These are phyloP conservation scores for Galeopsis tetrahit DNA, from an alignment of 257 asterid genomes.

Conservation along the genomic window DNA sequence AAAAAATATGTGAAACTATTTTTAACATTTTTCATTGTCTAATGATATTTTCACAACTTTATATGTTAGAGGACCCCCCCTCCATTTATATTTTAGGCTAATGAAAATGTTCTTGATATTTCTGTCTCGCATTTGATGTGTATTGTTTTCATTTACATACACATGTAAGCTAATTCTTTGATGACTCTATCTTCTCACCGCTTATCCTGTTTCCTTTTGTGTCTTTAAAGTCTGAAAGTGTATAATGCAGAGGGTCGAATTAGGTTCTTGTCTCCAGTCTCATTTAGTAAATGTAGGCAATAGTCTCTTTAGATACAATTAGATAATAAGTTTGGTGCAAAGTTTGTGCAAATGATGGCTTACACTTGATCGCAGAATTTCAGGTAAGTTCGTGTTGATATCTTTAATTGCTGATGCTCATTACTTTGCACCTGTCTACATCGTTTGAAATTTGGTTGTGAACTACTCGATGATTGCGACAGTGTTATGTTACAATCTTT, in stretches of 20 bases:
- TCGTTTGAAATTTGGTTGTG: slow-evolving; percentile 4
- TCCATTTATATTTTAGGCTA: background rate
- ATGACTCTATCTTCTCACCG: background rate
- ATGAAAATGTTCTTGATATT: background rate
- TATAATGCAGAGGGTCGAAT: background rate
- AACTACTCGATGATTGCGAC: slow-evolving; percentile 11
- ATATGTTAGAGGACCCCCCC: background rate
- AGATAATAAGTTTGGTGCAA: slow-evolving; percentile 35
- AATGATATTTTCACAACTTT: background rate
- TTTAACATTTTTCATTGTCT: background rate
- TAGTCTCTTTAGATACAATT: slow-evolving; percentile 9
- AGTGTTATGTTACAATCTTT: slow-evolving; percentile 9
- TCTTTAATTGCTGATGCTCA: slow-evolving; percentile 52
- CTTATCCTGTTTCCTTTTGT: background rate
- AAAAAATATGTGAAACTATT: background rate
- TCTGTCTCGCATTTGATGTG: slow-evolving; percentile 1
- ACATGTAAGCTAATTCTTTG: background rate
- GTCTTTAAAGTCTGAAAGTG: background rate
- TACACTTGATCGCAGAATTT: slow-evolving; percentile 77
- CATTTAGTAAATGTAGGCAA: slow-evolving; percentile 9
- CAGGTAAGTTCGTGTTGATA: slow-evolving; percentile 67
- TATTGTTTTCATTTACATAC: background rate
- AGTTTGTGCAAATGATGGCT: slow-evolving; percentile 61
- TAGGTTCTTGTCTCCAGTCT: slow-evolving; percentile 18
- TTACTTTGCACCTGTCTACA: slow-evolving; percentile 48